Evolutionary conservation across 2,329 filamentous ascomycete genomes (phyloP), one percentile per base, ranked within the genome.

Genomic region (Penicillium concentricum): DNA sequence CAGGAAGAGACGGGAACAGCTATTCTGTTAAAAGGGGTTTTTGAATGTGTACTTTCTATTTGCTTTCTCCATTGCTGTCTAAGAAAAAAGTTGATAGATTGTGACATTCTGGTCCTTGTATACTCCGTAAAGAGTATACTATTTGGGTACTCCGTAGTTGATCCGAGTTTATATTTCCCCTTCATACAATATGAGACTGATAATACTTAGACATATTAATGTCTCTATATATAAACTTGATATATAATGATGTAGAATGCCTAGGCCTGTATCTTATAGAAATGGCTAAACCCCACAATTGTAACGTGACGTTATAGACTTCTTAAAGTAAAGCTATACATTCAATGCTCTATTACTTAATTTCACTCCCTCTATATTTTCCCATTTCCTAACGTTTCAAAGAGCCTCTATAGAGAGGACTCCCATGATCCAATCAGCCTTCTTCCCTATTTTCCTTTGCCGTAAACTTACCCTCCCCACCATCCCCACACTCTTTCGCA

Each of bases 371-470:
- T 43, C 32, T 20, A 18, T 24, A 32, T 26, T 26, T 26, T 26
- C 24, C 5, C 24, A 4, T 26, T 26, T 26, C 24, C 24, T 26
- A 26, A 4, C 24, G 6, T 26, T 26, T 5, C 5, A 26, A 26
- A 26, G 24, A 26, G 24, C 24, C 24, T 26, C 24, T 26, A 26
- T 26, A 26, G 24, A 26, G 24, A 26, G 24, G 28, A 24, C 9
- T 24, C 7, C 24, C 53, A 56, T 56, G 54, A 24, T 56, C 54
- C 54, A 52, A 45, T 9, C 48, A 32, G 20, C 24, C 53, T 50
- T 53, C 57, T 59, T 61, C 58, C 60, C 63, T 56, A 62, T 52
- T 52, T 56, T 56, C 37, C 43, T 45, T 30, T 43, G 38, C 52
- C 45, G 51, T 34, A 49, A 48, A 46, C 16, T 39, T 37, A 38